Evolutionary conservation across 768 basidiomycete genomes (phyloP).

Genomic region (Terana coerulea): DNA sequence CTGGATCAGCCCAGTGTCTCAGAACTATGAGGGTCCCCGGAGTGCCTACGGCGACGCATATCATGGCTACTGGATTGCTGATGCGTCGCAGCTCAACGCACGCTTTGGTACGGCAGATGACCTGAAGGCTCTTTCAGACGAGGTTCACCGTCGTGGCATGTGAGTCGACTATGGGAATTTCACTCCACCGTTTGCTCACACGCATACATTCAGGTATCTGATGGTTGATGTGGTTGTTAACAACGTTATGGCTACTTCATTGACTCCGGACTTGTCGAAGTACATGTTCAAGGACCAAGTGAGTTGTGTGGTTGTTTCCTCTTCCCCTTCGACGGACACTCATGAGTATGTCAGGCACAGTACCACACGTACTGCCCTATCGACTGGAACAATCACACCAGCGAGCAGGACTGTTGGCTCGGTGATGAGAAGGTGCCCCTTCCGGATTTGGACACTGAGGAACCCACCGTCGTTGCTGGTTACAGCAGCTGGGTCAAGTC

Average conservation of each 20-base stretch:
- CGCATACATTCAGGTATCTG: slow-evolving; percentile 45
- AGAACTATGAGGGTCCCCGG: slow-evolving; percentile 70
- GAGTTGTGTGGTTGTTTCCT: slow-evolving; percentile 19
- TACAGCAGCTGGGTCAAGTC: slow-evolving; percentile 68
- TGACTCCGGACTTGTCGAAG: slow-evolving; percentile 56
- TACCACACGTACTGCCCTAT: slow-evolving; percentile 82
- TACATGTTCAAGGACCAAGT: slow-evolving; percentile 69
- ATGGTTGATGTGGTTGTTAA: slow-evolving; percentile 88
- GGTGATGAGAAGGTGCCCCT: slow-evolving; percentile 73
- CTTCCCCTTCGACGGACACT: not conserved
- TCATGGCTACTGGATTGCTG: slow-evolving; percentile 82
- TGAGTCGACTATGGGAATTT: slow-evolving; percentile 24
- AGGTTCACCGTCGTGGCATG: slow-evolving; percentile 73
- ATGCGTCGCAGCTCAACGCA: slow-evolving; percentile 62
- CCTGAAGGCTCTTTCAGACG: slow-evolving; percentile 60
- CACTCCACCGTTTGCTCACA: not conserved
- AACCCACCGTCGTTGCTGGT: slow-evolving; percentile 53
- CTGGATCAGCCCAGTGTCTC: slow-evolving; percentile 81
- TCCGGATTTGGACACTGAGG: slow-evolving; percentile 75
- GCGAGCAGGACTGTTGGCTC: slow-evolving; percentile 78
- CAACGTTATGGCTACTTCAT: slow-evolving; percentile 74
- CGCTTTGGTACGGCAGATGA: slow-evolving; percentile 74
- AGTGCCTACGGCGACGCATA: slow-evolving; percentile 80
- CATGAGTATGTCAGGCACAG: slow-evolving; percentile 38
- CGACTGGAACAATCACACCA: slow-evolving; percentile 63